These are phyloP conservation scores for Adenanthera pavonina DNA, from an alignment of 306 rosid genomes.

Conservation along the genomic window DNA sequence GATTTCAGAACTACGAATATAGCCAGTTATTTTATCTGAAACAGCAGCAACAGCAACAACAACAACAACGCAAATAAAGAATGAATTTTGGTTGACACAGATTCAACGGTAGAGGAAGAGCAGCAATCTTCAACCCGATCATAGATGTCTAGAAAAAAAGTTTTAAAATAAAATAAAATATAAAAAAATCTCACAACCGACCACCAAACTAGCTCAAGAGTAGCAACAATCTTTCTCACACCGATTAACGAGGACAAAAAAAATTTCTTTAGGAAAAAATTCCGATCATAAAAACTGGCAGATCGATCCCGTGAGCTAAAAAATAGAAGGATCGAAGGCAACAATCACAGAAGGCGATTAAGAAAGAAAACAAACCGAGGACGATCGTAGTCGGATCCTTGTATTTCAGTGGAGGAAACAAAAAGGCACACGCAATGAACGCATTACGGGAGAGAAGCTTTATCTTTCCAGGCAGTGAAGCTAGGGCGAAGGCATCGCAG, in stretches of 20 bases:
- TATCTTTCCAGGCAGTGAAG: slow-evolving; percentile 29
- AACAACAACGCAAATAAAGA: not conserved
- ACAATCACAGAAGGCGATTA: slow-evolving; percentile 26
- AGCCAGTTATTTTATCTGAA: slow-evolving; percentile 31
- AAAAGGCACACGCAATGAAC: not conserved
- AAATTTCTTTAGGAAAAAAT: not conserved
- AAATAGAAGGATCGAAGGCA: slow-evolving; percentile 51
- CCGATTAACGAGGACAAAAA: slow-evolving; percentile 17
- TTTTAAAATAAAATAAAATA: not conserved
- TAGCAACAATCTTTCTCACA: slow-evolving; percentile 22
- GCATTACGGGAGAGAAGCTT: slow-evolving; percentile 32
- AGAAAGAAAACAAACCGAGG: not conserved
- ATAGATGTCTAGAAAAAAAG: not conserved
- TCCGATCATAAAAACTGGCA: slow-evolving; percentile 49
- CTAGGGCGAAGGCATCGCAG: slow-evolving; percentile 5
- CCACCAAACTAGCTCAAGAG: slow-evolving; percentile 32
- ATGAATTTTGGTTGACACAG: not conserved
- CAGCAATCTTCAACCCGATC: slow-evolving; percentile 55
- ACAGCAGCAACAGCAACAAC: slow-evolving; percentile 4
- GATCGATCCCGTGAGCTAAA: slow-evolving; percentile 49
- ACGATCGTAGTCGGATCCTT: slow-evolving; percentile 51
- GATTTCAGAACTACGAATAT: slow-evolving; percentile 31
- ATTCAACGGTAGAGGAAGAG: slow-evolving; percentile 22
- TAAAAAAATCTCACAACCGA: slow-evolving; percentile 17
- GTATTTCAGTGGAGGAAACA: slow-evolving; percentile 25